Conservation (phyloP, 208 protist genomes). For the Trypanosoma melophagium region DNA sequence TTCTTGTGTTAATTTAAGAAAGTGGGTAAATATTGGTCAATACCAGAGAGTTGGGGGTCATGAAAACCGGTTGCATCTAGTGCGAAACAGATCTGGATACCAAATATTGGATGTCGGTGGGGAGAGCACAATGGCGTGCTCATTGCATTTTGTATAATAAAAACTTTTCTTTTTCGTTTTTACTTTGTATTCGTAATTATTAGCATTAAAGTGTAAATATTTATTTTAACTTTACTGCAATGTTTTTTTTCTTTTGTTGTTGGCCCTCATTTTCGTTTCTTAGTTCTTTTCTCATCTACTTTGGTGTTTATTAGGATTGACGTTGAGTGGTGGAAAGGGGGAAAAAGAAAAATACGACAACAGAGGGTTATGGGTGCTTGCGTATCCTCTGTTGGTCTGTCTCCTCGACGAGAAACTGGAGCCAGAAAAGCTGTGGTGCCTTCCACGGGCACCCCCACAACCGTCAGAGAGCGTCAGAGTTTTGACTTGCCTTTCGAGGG, state of each 20-base stretch:
- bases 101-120: slow-evolving; percentile 20
- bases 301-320: neutral
- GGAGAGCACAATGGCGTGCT: slow-evolving; percentile 3
- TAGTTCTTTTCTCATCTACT: slow-evolving; percentile 6
- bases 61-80: slow-evolving; percentile 15
- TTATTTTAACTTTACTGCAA: neutral
- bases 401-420: neutral
- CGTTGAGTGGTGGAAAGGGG: neutral
- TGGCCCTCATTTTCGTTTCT: slow-evolving; percentile 8
- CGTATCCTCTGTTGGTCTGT: neutral
- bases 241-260: slow-evolving; percentile 4
- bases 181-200: slow-evolving; percentile 21
- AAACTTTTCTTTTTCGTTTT: slow-evolving; percentile 12
- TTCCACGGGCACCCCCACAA: neutral
- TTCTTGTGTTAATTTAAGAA: slow-evolving; percentile 24
- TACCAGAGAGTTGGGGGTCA: slow-evolving; percentile 10
- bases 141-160: slow-evolving; percentile 20
- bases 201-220: neutral
- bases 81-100: slow-evolving; percentile 25
- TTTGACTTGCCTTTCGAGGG: slow-evolving; percentile 19
- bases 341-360: neutral
- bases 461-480: neutral
- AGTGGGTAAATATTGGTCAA: slow-evolving; percentile 17
- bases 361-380: neutral
- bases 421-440: neutral